Percentiles rank a stretch among this genome's conserved stretches.
phyloP scores from a whole-genome alignment of 148 eudicot species.

The Salicornia ramosissima region DNA sequence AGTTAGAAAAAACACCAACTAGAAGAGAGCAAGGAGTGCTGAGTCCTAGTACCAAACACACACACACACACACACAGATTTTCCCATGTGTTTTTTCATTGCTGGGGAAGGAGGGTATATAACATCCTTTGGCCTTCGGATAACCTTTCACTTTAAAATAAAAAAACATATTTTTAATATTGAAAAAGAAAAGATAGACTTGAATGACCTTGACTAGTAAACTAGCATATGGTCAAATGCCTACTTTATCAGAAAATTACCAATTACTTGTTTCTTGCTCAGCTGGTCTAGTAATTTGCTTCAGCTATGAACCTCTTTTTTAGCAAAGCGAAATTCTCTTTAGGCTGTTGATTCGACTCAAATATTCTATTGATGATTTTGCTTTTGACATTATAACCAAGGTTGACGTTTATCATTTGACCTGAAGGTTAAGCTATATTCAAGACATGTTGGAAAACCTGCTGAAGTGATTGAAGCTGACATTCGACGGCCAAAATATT shows the following conservation, averaged over 20 bases:
- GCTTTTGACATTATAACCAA: neutral
- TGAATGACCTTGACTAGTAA: no score
- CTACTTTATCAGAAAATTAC: neutral
- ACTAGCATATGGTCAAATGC: neutral
- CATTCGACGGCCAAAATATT: slow-evolving; percentile 86
- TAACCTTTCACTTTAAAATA: no score
- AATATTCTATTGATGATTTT: neutral
- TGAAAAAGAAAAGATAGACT: no score
- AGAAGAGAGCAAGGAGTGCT: no score
- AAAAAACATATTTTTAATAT: no score
- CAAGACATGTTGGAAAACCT: slow-evolving; percentile 68
- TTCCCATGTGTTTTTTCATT: no score
- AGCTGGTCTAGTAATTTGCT: neutral
- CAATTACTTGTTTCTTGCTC: neutral
- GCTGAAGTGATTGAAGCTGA: slow-evolving; percentile 81
- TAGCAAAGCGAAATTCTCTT: neutral
- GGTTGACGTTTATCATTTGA: slow-evolving; percentile 1
- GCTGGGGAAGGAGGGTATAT: no score
- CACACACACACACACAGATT: no score
- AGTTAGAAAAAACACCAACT: no score
- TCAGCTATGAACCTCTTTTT: neutral
- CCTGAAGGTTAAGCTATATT: slow-evolving; percentile 61
- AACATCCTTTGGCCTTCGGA: no score
- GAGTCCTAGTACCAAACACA: no score
- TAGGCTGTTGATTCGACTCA: neutral